These are phyloP conservation scores for Sclerotinia sclerotiorum DNA, from an alignment of 2,329 filamentous ascomycete species.

Conservation along the genomic window DNA sequence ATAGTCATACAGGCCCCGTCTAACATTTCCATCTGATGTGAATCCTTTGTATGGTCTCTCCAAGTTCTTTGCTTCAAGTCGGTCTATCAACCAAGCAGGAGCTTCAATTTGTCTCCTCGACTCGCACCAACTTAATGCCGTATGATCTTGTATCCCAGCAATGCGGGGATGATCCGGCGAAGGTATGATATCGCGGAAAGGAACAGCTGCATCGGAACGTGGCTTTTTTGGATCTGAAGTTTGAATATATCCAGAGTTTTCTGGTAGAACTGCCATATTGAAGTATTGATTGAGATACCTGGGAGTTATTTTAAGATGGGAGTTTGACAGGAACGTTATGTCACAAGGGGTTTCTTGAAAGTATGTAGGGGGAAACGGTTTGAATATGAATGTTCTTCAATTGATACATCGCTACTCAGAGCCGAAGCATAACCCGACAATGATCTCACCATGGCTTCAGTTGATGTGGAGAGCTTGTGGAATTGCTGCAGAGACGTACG, in stretches of 20 bases:
- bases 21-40: slow-evolving; percentile 37
- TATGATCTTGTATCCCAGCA: slow-evolving; percentile 35
- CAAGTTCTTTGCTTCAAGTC: slow-evolving; percentile 38
- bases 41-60: slow-evolving; percentile 39
- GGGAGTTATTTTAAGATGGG: background rate
- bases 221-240: slow-evolving; percentile 34
- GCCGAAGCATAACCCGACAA: background rate
- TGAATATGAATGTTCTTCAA: slow-evolving; percentile 12
- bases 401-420: slow-evolving; percentile 13
- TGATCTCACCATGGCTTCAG: background rate
- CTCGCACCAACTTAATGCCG: slow-evolving; percentile 37
- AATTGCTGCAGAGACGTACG: background rate
- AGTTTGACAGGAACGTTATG: slow-evolving; percentile 3
- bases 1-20: slow-evolving; percentile 34
- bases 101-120: slow-evolving; percentile 38
- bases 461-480: slow-evolving; percentile 18
- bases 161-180: slow-evolving; percentile 34
- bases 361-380: background rate
- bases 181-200: slow-evolving; percentile 36
- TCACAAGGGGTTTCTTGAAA: slow-evolving; percentile 3
- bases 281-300: slow-evolving; percentile 7
- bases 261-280: slow-evolving; percentile 32
- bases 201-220: slow-evolving; percentile 36
- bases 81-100: slow-evolving; percentile 39
- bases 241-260: slow-evolving; percentile 35